Percentiles rank a stretch among this genome's conserved stretches.
phyloP scores from a whole-genome alignment of 2,329 filamentous ascomycete genomes.

The Cadophora sp. region DNA sequence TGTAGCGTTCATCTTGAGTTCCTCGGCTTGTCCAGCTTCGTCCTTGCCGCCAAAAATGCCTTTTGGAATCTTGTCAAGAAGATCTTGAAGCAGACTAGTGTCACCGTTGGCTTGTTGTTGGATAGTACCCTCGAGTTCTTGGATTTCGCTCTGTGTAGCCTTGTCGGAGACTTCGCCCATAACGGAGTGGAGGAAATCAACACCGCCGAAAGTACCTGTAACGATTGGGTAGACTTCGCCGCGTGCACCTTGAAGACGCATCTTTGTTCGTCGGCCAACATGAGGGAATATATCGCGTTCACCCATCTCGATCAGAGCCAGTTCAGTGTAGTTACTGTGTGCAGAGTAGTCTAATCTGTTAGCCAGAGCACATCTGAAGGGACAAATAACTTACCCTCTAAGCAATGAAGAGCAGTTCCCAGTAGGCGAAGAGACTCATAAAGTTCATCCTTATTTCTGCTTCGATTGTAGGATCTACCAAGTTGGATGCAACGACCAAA shows the following conservation, averaged over 20 bases:
- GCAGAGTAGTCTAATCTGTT: constrained; percentile 74
- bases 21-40: constrained; percentile 76
- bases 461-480: constrained; percentile 74
- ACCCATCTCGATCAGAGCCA: constrained; percentile 86
- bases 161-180: constrained; percentile 84
- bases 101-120: constrained; percentile 67
- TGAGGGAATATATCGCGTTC: constrained; percentile 85
- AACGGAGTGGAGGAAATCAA: constrained; percentile 92
- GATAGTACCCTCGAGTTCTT: constrained; percentile 86
- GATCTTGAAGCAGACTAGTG: constrained; percentile 76
- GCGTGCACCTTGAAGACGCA: constrained; percentile 72
- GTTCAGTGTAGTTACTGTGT: constrained; percentile 91
- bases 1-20: constrained; percentile 79
- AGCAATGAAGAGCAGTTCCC: constrained; percentile 87
- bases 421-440: constrained; percentile 86
- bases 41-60: constrained; percentile 80
- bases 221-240: constrained; percentile 78
- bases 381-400: constrained; percentile 59
- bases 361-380: constrained; percentile 39
- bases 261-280: constrained; percentile 75
- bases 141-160: constrained; percentile 87
- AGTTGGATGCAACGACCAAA: constrained; percentile 79
- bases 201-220: constrained; percentile 92
- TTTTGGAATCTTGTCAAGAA: constrained; percentile 82
- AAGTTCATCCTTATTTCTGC: constrained; percentile 75